These are phyloP conservation scores for Brachypodium distachyon DNA, from an alignment of 202 grass and related monocot genomes.

Conservation along the genomic window DNA sequence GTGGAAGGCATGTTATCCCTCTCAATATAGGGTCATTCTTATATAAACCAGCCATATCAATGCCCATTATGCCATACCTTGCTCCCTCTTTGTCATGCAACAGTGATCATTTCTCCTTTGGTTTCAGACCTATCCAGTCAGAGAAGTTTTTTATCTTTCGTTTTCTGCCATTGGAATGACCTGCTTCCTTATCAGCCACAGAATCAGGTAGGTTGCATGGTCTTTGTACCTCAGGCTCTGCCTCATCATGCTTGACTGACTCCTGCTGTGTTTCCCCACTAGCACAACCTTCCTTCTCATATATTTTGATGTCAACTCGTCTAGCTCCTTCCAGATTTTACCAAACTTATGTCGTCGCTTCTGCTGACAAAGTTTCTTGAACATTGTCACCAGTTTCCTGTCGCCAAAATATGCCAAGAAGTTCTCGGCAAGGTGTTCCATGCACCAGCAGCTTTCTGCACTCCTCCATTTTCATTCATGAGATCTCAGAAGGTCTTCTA, in stretches of 20 bases:
- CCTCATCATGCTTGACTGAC: background rate
- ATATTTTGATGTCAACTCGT: background rate
- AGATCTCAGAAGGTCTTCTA: background rate
- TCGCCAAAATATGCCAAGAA: background rate
- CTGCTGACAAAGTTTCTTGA: slow-evolving; percentile 4
- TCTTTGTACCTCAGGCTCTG: background rate
- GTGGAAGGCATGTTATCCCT: background rate
- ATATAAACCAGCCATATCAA: background rate
- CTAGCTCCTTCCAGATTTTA: background rate
- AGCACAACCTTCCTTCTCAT: background rate
- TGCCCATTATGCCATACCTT: slow-evolving; percentile 13
- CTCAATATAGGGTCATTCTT: background rate
- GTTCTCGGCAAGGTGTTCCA: background rate
- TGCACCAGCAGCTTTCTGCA: background rate
- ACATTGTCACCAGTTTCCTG: background rate
- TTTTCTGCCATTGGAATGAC: background rate
- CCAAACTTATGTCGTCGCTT: background rate
- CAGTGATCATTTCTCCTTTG: background rate
- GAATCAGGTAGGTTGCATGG: background rate
- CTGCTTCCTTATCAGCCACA: background rate
- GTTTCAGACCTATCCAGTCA: background rate
- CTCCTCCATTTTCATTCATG: background rate
- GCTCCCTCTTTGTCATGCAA: background rate
- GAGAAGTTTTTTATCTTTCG: background rate
- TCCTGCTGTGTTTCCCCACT: background rate